phyloP scores from a whole-genome alignment of 1,284 basidiomycete species.

The Rhizoctonia solani region DNA sequence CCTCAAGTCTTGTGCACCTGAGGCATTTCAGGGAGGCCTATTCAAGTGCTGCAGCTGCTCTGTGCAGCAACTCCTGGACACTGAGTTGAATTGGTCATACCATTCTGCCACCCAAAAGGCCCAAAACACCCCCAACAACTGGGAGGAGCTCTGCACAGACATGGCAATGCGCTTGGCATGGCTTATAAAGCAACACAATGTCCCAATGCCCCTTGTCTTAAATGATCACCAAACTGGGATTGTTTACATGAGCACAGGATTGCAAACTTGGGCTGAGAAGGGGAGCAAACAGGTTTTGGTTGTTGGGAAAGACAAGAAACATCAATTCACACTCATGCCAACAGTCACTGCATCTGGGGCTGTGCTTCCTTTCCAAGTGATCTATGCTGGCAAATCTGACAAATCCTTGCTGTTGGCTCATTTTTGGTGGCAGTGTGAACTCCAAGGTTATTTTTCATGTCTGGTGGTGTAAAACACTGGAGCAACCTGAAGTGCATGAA shows the following conservation, averaged over 20 bases:
- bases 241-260: not conserved
- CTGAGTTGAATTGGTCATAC: not conserved
- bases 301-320: slow-evolving; percentile 26
- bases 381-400: slow-evolving; percentile 12
- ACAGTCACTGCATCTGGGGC: slow-evolving; percentile 1
- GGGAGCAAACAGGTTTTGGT: slow-evolving; percentile 12
- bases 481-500: slow-evolving; percentile 3
- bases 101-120: not conserved
- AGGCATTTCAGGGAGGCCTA: not conserved
- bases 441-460: not conserved
- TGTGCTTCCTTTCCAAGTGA: slow-evolving; percentile 13
- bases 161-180: not conserved
- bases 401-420: not conserved
- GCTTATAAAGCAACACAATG: not conserved
- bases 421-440: not conserved
- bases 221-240: slow-evolving; percentile 28
- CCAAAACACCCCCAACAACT: not conserved
- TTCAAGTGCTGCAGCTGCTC: not conserved
- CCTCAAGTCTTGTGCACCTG: not conserved
- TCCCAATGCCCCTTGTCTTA: slow-evolving; percentile 7
- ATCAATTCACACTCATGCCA: slow-evolving; percentile 4
- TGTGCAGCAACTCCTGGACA: not conserved
- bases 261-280: slow-evolving; percentile 1
- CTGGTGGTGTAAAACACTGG: not conserved
- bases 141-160: not conserved